Conservation (phyloP, 1,139 yeast genomes). For the Zhuliangozyma parablackwelliae region DNA sequence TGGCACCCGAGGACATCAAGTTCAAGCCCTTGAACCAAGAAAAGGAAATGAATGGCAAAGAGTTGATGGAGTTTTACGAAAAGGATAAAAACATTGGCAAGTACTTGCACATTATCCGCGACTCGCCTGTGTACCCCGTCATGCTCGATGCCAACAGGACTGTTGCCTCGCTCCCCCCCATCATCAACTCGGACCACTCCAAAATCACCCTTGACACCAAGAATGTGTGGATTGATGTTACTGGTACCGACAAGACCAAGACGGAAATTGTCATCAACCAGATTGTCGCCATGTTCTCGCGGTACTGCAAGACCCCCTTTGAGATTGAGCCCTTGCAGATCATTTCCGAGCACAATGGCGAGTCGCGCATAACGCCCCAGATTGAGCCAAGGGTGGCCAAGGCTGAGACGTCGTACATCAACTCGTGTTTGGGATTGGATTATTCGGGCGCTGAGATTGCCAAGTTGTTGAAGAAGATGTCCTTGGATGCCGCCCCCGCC, state of each 20-base stretch:
- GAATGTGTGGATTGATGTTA: slow-evolving; percentile 87
- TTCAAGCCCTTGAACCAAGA: slow-evolving; percentile 86
- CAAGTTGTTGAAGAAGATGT: slow-evolving; percentile 72
- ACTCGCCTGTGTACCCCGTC: slow-evolving; percentile 88
- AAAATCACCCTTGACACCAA: slow-evolving; percentile 81
- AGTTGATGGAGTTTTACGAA: slow-evolving; percentile 86
- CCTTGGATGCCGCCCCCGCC: slow-evolving; percentile 61
- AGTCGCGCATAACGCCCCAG: slow-evolving; percentile 75
- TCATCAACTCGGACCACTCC: slow-evolving; percentile 88
- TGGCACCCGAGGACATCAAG: slow-evolving; percentile 71
- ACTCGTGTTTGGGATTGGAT: slow-evolving; percentile 83
- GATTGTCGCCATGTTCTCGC: slow-evolving; percentile 92
- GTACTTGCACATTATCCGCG: slow-evolving; percentile 81
- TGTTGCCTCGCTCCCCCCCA: slow-evolving; percentile 94
- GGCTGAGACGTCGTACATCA: slow-evolving; percentile 82
- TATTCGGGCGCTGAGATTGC: slow-evolving; percentile 66
- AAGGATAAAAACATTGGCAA: slow-evolving; percentile 86
- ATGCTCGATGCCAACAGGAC: slow-evolving; percentile 73
- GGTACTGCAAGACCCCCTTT: slow-evolving; percentile 73
- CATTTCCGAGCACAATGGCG: slow-evolving; percentile 75
- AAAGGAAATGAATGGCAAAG: slow-evolving; percentile 67
- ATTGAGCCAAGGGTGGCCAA: slow-evolving; percentile 61
- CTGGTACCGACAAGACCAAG: slow-evolving; percentile 94
- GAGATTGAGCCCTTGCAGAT: slow-evolving; percentile 86
- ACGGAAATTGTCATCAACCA: slow-evolving; percentile 88